Conservation (phyloP, 1,139 yeast genomes). For the Chernovozyma aurita region DNA sequence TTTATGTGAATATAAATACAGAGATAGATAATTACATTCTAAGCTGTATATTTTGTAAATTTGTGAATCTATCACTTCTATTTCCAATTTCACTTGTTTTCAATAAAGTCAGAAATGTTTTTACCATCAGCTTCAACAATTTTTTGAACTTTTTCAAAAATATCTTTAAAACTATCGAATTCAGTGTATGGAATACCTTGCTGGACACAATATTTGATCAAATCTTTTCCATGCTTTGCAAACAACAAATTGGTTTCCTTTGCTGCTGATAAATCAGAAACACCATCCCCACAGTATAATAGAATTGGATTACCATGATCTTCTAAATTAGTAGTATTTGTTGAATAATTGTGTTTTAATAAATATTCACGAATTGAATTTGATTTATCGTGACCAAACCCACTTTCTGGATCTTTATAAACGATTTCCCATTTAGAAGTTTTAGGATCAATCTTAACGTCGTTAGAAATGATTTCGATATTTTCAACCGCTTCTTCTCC, state of each 20-base stretch:
- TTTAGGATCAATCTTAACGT: conserved; percentile 53
- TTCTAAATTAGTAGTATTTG: conserved; percentile 10
- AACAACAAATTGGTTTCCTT: conserved; percentile 88
- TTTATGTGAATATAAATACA: no score
- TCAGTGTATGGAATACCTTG: conserved; percentile 83
- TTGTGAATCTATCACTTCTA: no score
- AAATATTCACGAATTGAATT: conserved; percentile 70
- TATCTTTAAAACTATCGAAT: conserved; percentile 72
- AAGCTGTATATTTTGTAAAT: no score
- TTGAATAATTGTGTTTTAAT: conserved; percentile 34
- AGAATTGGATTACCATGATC: conserved; percentile 45
- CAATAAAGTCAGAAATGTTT: conserved; percentile 25
- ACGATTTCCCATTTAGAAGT: conserved; percentile 69
- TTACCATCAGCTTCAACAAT: conserved; percentile 26
- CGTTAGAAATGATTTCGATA: conserved; percentile 81
- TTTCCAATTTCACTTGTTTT: conserved; percentile 15
- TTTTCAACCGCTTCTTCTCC: conserved; percentile 70
- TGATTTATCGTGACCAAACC: conserved; percentile 94
- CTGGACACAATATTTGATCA: conserved; percentile 75
- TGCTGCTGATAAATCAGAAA: conserved; percentile 91
- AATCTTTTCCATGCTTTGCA: conserved; percentile 90
- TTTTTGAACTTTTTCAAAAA: conserved; percentile 47
- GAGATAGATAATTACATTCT: no score
- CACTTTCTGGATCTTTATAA: conserved; percentile 73
- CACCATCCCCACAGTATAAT: conserved; percentile 97